phyloP scores from a whole-genome alignment of 306 rosid species.

The Quercus gilva region DNA sequence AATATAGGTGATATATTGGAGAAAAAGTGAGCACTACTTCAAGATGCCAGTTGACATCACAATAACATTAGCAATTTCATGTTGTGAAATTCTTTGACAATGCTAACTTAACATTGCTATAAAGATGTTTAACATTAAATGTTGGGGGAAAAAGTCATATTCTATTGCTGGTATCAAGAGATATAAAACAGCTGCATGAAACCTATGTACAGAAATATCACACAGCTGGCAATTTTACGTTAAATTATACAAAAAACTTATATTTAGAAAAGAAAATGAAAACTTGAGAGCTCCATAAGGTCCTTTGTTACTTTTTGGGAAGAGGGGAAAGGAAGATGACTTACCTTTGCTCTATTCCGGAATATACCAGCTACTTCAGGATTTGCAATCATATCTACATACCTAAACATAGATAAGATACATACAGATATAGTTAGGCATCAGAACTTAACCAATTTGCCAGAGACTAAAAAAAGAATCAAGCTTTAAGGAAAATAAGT shows the following conservation, averaged over 20 bases:
- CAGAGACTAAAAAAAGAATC: neutral
- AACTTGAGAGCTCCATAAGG: neutral
- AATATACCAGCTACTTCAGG: slow-evolving; percentile 95
- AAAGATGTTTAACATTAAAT: neutral
- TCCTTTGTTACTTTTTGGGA: neutral
- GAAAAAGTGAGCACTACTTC: neutral
- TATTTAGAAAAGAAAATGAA: neutral
- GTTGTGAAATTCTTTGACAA: neutral
- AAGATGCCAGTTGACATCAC: neutral
- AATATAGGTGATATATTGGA: neutral
- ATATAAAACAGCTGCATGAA: neutral
- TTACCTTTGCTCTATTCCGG: slow-evolving; percentile 94
- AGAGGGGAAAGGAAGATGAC: slow-evolving; percentile 4
- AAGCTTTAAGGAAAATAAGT: neutral
- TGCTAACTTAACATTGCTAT: neutral
- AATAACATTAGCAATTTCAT: neutral
- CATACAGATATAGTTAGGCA: slow-evolving; percentile 5
- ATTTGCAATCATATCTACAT: slow-evolving; percentile 94
- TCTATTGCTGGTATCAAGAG: neutral
- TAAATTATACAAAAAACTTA: neutral
- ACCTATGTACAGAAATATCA: neutral
- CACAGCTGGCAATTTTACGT: neutral
- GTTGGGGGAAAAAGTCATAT: neutral
- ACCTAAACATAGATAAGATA: slow-evolving; percentile 50
- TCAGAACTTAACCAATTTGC: neutral